phyloP scores from a whole-genome alignment of 1,139 yeast genomes.

The Schizosaccharomyces versatilis region DNA sequence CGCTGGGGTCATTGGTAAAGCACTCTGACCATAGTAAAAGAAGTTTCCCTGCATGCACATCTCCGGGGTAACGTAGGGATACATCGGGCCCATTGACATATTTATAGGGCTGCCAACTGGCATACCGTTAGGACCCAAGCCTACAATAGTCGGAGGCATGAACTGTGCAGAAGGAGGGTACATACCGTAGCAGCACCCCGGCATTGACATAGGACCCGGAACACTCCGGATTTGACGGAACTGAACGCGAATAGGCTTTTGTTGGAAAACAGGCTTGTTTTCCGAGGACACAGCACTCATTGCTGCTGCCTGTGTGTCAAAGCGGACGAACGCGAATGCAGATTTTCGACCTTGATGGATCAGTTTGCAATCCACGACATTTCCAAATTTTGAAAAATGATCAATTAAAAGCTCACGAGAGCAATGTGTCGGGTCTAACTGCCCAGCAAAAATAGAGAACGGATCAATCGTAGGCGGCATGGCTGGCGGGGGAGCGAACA shows the following conservation, averaged over 20 bases:
- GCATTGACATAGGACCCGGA: too few species aligned
- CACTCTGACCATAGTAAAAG: too few species aligned
- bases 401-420: constrained; percentile 32
- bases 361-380: constrained; percentile 23
- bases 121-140: too few species aligned
- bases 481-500: background rate
- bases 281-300: constrained; percentile 49
- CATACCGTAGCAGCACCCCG: too few species aligned
- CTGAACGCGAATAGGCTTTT: constrained; percentile 7
- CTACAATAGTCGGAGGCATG: too few species aligned
- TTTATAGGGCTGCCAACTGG: too few species aligned
- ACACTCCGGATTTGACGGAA: constrained; percentile 5
- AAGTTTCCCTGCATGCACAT: too few species aligned
- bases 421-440: constrained; percentile 30
- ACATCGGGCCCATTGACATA: too few species aligned
- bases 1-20: too few species aligned
- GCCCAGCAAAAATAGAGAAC: constrained; percentile 59
- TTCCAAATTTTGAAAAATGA: constrained; percentile 48
- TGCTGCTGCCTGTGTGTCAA: constrained; percentile 42
- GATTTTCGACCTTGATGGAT: background rate
- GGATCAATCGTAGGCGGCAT: constrained; percentile 32
- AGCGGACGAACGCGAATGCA: constrained; percentile 55
- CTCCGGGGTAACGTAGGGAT: too few species aligned
- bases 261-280: constrained; percentile 6
- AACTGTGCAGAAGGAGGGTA: too few species aligned